A percentile compares a stretch with the other conserved stretches of the same genome.
These are phyloP conservation scores for Cryptosporidium meleagridis DNA, from an alignment of 169 alveolate genomes.

Conservation along the genomic window DNA sequence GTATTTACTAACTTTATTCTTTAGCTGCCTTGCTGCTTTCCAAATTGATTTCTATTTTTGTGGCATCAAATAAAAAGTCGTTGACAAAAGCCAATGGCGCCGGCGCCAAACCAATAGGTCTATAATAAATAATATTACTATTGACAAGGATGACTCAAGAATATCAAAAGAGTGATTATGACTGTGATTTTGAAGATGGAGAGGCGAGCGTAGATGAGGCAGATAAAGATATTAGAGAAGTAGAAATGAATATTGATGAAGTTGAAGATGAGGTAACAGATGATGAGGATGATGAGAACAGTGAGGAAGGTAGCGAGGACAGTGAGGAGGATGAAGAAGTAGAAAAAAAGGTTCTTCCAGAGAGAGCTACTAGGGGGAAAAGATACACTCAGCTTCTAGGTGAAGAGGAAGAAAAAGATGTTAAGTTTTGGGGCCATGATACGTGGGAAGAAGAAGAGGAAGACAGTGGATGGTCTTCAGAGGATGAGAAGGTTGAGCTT, in stretches of 20 bases:
- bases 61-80: neutral
- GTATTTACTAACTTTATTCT: neutral
- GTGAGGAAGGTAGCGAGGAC: slow-evolving; percentile 33
- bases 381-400: slow-evolving; percentile 75
- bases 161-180: neutral
- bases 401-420: slow-evolving; percentile 75
- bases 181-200: neutral
- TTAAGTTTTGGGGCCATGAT: slow-evolving; percentile 75
- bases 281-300: neutral
- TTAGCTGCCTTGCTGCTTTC: no score
- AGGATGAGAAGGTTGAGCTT: slow-evolving; percentile 72
- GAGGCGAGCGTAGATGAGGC: neutral
- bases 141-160: neutral
- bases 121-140: neutral
- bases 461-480: slow-evolving; percentile 76
- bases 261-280: neutral
- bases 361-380: slow-evolving; percentile 76
- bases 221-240: neutral
- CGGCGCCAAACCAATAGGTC: neutral
- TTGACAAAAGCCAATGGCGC: neutral
- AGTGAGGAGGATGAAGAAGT: slow-evolving; percentile 1
- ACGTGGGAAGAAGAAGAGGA: slow-evolving; percentile 74
- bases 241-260: neutral
- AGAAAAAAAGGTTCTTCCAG: slow-evolving; percentile 73
- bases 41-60: neutral